Base-by-base conservation (phyloP, 2,329 filamentous ascomycete genomes). In the Nemania diffusa region DNA sequence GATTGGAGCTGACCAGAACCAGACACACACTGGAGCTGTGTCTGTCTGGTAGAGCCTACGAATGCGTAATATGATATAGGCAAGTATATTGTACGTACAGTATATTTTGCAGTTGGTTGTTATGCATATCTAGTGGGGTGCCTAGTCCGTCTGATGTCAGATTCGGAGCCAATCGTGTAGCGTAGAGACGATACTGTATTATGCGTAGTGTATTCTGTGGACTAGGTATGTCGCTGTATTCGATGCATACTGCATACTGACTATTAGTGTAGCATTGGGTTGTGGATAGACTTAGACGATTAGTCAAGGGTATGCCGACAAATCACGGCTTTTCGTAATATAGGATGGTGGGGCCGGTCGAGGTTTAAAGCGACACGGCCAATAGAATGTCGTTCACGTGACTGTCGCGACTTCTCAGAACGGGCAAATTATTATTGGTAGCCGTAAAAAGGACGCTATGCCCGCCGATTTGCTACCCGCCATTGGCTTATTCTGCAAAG, bases 281-380 rank as follows among this genome's bases (percentile, higher is more conserved):
- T n/a, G n/a, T n/a, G 40, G 15, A 44, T 44, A 44, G 11, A 3
- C 13, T 13, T 27, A 27, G 22, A 17, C 9, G 8, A 56, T 37
- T 6, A 7, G 20, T 32, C 6, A 46, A 7, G 15, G 20, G 26
- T 7, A 26, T 20, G 56, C 56, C 46, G 40, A 44, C 40, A 27
- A 62, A 61, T 62, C 52, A 61, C n/a, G 20, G 42, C 57, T 40
- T 17, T 53, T 50, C 57, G 50, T 57, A 40, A 57, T 17, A 7
- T n/a, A 68, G 65, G 61, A 17, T 58, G 44, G 65, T 69, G 68
- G 68, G 68, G 68, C 68, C 68, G 68, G 62, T 17, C 32, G 3
- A 20, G 7, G 44, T 29, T 60, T 5, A 0, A 5, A 1, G 24
- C 5, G 3, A 1, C 3, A 20, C 7, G 6, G 24, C 52, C 51